Conservation (phyloP, 805 yeast genomes). For the Saccharomycopsis sp. region DNA sequence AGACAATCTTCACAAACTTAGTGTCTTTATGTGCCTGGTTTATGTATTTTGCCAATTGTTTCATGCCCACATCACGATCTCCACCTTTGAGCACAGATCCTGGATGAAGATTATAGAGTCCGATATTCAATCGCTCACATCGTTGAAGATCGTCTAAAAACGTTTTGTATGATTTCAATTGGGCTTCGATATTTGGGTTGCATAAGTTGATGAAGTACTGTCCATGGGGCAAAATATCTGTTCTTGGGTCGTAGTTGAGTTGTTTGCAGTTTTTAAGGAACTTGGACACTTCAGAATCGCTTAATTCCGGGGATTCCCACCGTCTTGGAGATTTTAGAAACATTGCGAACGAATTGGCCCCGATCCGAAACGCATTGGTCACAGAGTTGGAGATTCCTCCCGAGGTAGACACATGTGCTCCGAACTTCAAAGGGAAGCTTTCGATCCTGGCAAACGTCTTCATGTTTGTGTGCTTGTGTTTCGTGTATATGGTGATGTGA, state of each 20-base stretch:
- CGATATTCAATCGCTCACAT: constrained; percentile 81
- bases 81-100: constrained; percentile 76
- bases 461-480: constrained; percentile 19
- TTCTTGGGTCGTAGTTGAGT: constrained; percentile 61
- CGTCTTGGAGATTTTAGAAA: constrained; percentile 85
- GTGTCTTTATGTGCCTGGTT: constrained; percentile 75
- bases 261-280: constrained; percentile 60
- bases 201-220: constrained; percentile 90
- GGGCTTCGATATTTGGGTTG: constrained; percentile 79
- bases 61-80: constrained; percentile 58
- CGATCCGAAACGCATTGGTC: constrained; percentile 46
- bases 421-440: constrained; percentile 52
- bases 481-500: too few relatives aligned
- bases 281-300: constrained; percentile 56
- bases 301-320: constrained; percentile 81
- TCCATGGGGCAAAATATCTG: constrained; percentile 89
- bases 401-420: constrained; percentile 82
- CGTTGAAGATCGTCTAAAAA: constrained; percentile 81
- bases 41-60: constrained; percentile 67
- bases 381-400: constrained; percentile 77
- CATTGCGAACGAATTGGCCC: constrained; percentile 81
- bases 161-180: constrained; percentile 64
- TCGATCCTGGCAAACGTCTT: constrained; percentile 37
- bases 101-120: constrained; percentile 86
- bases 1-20: constrained; percentile 71